Conservation (phyloP, 169 alveolate genomes). For the Eimeria falciformis region DNA sequence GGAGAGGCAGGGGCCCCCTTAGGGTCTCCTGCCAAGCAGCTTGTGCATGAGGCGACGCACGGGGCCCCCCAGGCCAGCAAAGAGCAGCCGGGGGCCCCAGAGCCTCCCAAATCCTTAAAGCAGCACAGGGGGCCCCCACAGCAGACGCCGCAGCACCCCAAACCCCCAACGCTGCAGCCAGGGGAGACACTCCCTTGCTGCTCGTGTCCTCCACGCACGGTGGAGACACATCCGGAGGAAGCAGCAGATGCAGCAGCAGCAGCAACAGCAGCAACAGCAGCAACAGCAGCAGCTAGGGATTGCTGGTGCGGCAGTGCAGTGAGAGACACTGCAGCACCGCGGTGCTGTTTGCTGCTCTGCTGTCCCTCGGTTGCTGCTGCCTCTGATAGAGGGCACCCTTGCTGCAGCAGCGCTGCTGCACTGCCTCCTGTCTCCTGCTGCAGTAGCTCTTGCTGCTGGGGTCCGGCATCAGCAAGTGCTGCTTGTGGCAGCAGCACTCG, state of each 20-base stretch:
- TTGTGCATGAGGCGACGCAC: too few relatives aligned
- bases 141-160: not conserved
- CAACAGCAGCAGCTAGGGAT: not conserved
- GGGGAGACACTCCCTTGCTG: too few relatives aligned
- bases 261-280: not conserved
- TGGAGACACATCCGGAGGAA: too few relatives aligned
- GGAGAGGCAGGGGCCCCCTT: too few relatives aligned
- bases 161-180: too few relatives aligned
- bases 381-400: not conserved
- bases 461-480: not conserved
- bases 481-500: not conserved
- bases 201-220: too few relatives aligned
- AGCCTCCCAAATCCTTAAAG: too few relatives aligned
- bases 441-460: not conserved
- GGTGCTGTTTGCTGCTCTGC: not conserved
- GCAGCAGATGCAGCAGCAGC: constrained; percentile 18
- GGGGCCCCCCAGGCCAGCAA: too few relatives aligned
- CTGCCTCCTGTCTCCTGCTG: not conserved
- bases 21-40: too few relatives aligned
- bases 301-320: not conserved
- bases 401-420: constrained; percentile 13
- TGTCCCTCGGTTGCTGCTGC: constrained; percentile 13
- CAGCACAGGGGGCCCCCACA: not conserved
- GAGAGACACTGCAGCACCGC: not conserved
- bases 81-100: too few relatives aligned